Evolutionary conservation across 164 flowering plant genomes (phyloP).

Genomic region (Santalum album): DNA sequence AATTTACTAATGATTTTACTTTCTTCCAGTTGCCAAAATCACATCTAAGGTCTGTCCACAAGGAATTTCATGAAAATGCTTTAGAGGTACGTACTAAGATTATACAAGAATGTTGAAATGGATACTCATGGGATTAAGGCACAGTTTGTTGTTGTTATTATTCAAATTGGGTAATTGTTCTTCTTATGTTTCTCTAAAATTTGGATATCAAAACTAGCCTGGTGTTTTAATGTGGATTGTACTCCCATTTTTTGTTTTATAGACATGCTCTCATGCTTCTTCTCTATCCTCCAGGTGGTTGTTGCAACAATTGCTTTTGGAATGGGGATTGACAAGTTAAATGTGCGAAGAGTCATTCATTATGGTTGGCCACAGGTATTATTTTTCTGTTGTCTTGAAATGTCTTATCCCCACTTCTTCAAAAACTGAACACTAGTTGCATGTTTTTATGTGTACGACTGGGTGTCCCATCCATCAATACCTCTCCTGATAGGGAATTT

Average conservation of each 20-base stretch:
- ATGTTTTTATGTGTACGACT: too few species aligned
- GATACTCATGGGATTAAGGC: neutral
- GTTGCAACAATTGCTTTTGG: constrained; percentile 98
- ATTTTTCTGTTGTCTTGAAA: neutral
- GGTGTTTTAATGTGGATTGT: neutral
- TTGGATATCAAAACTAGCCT: neutral
- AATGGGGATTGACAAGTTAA: constrained; percentile 92
- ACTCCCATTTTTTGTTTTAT: neutral
- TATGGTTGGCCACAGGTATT: constrained; percentile 98
- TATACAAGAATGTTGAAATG: too few species aligned
- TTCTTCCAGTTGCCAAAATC: constrained; percentile 57
- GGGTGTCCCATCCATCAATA: too few species aligned
- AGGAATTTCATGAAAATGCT: constrained; percentile 61
- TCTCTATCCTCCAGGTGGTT: constrained; percentile 45
- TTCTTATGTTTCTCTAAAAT: neutral
- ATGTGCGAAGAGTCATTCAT: constrained; percentile 80
- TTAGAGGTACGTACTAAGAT: constrained; percentile 42
- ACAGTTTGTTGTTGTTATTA: neutral
- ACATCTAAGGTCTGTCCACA: constrained; percentile 71
- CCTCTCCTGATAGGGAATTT: too few species aligned
- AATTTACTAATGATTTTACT: neutral
- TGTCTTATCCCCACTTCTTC: neutral
- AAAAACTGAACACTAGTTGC: too few species aligned
- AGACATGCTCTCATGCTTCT: neutral
- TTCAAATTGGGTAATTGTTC: neutral